A percentile compares a stretch with the other conserved stretches of the same genome.
These are phyloP conservation scores for Amylocystis lapponica DNA, from an alignment of 768 basidiomycete species.

Conservation along the genomic window DNA sequence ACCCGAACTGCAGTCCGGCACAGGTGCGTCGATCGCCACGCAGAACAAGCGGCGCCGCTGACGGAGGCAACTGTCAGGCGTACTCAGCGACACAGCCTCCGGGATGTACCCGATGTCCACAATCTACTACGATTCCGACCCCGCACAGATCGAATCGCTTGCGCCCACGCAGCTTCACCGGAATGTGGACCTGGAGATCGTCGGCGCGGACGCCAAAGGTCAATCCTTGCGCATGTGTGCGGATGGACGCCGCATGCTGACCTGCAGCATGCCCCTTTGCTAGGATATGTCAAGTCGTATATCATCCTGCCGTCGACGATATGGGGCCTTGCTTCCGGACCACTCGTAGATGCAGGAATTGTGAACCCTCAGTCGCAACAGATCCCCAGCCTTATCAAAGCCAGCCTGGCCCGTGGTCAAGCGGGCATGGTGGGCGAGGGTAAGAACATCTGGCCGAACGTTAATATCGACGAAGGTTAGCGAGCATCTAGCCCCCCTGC, in stretches of 20 bases:
- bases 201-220: constrained; percentile 46
- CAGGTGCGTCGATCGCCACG: background rate
- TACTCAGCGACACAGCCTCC: constrained; percentile 38
- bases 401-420: constrained; percentile 38
- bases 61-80: constrained; percentile 25
- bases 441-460: constrained; percentile 51
- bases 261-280: constrained; percentile 38
- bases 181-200: constrained; percentile 41
- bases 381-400: constrained; percentile 40
- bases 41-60: background rate
- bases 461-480: constrained; percentile 40
- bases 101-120: constrained; percentile 30
- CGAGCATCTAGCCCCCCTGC: constrained; percentile 16
- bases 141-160: constrained; percentile 38
- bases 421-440: constrained; percentile 52
- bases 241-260: constrained; percentile 33
- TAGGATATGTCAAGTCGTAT: constrained; percentile 44
- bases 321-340: constrained; percentile 53
- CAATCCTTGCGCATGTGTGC: constrained; percentile 31
- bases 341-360: constrained; percentile 44
- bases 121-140: constrained; percentile 46
- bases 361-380: constrained; percentile 45
- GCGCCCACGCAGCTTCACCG: constrained; percentile 42
- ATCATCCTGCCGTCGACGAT: constrained; percentile 50
- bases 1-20: constrained; percentile 8